Evolutionary conservation across 306 rosid genomes (phyloP).

Genomic region (Argentina anserina): DNA sequence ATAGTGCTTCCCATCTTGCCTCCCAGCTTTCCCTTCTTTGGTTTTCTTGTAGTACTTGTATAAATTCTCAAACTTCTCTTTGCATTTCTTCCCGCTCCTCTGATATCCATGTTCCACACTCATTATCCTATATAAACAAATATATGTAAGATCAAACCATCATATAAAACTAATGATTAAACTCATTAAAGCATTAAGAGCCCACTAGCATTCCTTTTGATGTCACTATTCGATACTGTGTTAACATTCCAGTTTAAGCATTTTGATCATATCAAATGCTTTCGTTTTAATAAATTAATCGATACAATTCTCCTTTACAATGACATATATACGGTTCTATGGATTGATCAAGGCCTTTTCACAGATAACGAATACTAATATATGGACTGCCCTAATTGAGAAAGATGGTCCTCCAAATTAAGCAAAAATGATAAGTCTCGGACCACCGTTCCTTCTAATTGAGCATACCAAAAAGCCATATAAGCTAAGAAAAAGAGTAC

Average conservation of each 20-base stretch:
- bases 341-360: not conserved
- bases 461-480: constrained; percentile 10
- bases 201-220: not conserved
- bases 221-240: not conserved
- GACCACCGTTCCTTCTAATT: constrained; percentile 1
- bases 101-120: constrained; percentile 70
- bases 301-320: not conserved
- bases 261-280: not conserved
- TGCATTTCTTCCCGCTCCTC: constrained; percentile 84
- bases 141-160: not conserved
- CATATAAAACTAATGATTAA: not conserved
- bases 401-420: not conserved
- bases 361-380: not conserved
- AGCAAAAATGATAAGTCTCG: not conserved
- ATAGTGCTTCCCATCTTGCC: constrained; percentile 78
- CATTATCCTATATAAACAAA: constrained; percentile 49
- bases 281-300: not conserved
- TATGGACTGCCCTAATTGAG: constrained; percentile 15
- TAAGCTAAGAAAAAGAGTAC: not conserved
- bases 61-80: constrained; percentile 81
- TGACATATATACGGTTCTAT: not conserved
- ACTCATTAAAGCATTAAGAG: not conserved
- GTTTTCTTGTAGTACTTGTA: constrained; percentile 92
- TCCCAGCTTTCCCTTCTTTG: constrained; percentile 71
- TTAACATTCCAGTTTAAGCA: not conserved